phyloP scores from a whole-genome alignment of 2,329 filamentous ascomycete species.

The Ceratocystis harringtonii region DNA sequence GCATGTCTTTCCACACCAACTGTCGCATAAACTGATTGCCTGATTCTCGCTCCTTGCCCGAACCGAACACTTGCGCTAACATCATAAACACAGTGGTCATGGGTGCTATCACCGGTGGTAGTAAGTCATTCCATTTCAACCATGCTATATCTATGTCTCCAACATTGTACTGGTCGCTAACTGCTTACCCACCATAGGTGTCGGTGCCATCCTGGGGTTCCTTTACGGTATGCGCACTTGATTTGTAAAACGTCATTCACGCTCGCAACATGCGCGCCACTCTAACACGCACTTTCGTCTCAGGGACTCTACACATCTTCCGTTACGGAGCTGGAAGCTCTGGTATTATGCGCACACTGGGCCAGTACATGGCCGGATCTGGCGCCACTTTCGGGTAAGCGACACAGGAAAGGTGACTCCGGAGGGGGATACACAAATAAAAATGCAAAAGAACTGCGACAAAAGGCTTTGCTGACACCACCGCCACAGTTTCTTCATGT shows the following conservation, averaged over 20 bases:
- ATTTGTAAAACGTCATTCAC: background rate
- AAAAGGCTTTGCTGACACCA: background rate
- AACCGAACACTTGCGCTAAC: slow-evolving; percentile 6
- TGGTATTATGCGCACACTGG: slow-evolving; percentile 82
- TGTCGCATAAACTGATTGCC: too few relatives aligned
- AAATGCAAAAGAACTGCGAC: background rate
- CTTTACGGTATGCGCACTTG: slow-evolving; percentile 58
- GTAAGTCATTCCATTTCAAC: slow-evolving; percentile 41
- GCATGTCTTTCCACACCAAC: slow-evolving; percentile 24
- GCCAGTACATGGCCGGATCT: slow-evolving; percentile 93
- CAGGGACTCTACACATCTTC: slow-evolving; percentile 87
- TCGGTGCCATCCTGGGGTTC: slow-evolving; percentile 92
- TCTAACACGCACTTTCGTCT: slow-evolving; percentile 17
- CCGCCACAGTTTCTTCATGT: slow-evolving; percentile 74
- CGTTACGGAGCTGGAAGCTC: slow-evolving; percentile 86
- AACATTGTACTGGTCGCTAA: background rate
- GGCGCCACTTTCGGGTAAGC: slow-evolving; percentile 85
- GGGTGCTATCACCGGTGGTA: slow-evolving; percentile 96
- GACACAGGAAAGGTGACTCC: background rate
- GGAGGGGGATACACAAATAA: background rate
- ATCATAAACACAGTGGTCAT: slow-evolving; percentile 60
- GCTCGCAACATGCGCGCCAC: background rate
- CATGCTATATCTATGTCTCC: background rate
- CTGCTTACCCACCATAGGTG: slow-evolving; percentile 43
- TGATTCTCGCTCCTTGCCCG: background rate